phyloP scores from a whole-genome alignment of 1,284 basidiomycete species.

The Heterobasidion occidentale region DNA sequence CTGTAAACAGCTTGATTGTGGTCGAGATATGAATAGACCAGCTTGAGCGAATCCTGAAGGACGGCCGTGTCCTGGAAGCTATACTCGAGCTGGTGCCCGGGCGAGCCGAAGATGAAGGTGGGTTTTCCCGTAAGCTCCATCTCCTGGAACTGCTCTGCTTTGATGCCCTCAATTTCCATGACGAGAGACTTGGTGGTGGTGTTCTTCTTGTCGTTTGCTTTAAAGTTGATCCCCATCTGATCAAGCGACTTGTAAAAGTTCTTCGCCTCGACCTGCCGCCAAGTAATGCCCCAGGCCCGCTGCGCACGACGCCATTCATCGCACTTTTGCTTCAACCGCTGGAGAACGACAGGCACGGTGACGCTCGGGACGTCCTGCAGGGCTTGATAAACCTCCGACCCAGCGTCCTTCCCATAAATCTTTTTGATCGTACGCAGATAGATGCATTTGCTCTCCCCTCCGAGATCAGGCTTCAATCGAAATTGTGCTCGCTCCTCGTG shows the following conservation, averaged over 20 bases:
- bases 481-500: conserved; percentile 81
- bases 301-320: conserved; percentile 96
- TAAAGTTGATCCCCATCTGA: conserved; percentile 93
- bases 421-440: conserved; percentile 95
- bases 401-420: conserved; percentile 84
- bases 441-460: conserved; percentile 81
- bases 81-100: conserved; percentile 74
- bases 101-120: conserved; percentile 26
- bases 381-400: conserved; percentile 81
- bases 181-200: conserved; percentile 90
- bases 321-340: conserved; percentile 89
- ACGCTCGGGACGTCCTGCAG: conserved; percentile 90
- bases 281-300: conserved; percentile 95
- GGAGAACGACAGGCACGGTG: conserved; percentile 88
- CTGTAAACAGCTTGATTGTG: conserved; percentile 74
- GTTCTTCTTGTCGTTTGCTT: conserved; percentile 93
- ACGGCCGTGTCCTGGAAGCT: conserved; percentile 75
- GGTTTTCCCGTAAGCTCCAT: conserved; percentile 10
- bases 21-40: conserved; percentile 88
- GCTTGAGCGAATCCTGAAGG: conserved; percentile 83
- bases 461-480: conserved; percentile 84
- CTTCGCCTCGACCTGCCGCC: conserved; percentile 94
- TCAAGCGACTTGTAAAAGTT: conserved; percentile 98
- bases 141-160: conserved; percentile 53
- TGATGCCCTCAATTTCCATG: conserved; percentile 78